phyloP scores from a whole-genome alignment of 2,329 filamentous ascomycete species.

The Hymenotorrendiella dingleyae region DNA sequence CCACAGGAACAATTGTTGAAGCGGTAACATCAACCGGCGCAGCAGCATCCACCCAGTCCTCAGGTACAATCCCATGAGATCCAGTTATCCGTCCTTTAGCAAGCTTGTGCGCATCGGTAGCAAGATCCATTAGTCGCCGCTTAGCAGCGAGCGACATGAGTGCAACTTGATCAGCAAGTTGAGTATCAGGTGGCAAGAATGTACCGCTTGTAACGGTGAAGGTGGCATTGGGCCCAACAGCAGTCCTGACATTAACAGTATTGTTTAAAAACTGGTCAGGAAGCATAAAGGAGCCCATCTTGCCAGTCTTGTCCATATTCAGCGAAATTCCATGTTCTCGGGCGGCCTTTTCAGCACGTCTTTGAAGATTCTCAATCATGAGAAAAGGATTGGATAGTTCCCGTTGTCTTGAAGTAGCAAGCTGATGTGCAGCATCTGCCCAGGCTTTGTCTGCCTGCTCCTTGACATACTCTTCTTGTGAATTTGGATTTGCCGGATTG shows the following conservation, averaged over 20 bases:
- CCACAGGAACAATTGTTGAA: conserved; percentile 26
- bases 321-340: conserved; percentile 51
- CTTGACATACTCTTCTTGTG: conserved; percentile 60
- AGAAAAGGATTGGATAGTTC: conserved; percentile 52
- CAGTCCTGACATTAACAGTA: conserved; percentile 45
- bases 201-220: conserved; percentile 58
- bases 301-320: conserved; percentile 50
- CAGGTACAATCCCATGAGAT: conserved; percentile 72
- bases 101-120: conserved; percentile 71
- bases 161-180: conserved; percentile 74
- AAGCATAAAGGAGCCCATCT: conserved; percentile 36
- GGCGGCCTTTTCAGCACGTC: conserved; percentile 50
- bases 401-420: conserved; percentile 51
- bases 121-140: conserved; percentile 66
- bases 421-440: conserved; percentile 51
- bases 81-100: conserved; percentile 67
- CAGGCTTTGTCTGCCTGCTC: conserved; percentile 61
- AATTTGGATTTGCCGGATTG: conserved; percentile 38
- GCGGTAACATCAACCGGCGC: conserved; percentile 37
- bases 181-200: conserved; percentile 69
- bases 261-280: conserved; percentile 24
- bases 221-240: conserved; percentile 57
- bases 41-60: conserved; percentile 70
- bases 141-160: conserved; percentile 78
- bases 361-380: conserved; percentile 20